Evolutionary conservation across 2,329 filamentous ascomycete genomes (phyloP).

Genomic region (Aureobasidium leucospermi): DNA sequence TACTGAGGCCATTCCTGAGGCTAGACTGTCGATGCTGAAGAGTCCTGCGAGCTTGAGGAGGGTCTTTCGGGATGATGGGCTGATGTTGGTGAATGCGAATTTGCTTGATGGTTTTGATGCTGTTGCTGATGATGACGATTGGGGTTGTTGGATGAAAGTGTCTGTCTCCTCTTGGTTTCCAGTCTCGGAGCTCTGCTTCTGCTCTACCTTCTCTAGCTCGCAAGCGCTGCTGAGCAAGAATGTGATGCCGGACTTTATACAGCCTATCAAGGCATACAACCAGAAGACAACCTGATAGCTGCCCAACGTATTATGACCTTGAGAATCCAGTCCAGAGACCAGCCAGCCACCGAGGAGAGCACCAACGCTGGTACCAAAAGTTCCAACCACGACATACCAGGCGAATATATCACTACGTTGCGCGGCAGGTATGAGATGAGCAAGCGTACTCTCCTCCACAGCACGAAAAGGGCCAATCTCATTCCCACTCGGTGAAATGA

Average conservation of each 20-base stretch:
- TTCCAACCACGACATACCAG: slow-evolving; percentile 26
- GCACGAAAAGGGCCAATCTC: slow-evolving; percentile 31
- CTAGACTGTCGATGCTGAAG: slow-evolving; percentile 62
- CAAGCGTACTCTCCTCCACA: slow-evolving; percentile 28
- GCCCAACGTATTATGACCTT: slow-evolving; percentile 31
- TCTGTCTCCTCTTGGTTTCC: slow-evolving; percentile 19
- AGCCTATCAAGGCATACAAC: slow-evolving; percentile 35
- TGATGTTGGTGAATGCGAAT: slow-evolving; percentile 47
- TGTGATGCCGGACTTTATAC: slow-evolving; percentile 32
- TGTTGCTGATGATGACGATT: neutral
- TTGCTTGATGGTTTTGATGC: slow-evolving; percentile 15
- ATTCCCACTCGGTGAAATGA: slow-evolving; percentile 28
- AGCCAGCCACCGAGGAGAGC: slow-evolving; percentile 30
- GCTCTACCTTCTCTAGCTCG: slow-evolving; percentile 25
- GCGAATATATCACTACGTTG: slow-evolving; percentile 25
- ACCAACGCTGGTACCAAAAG: slow-evolving; percentile 23
- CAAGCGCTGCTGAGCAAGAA: slow-evolving; percentile 33
- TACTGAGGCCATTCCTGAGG: slow-evolving; percentile 54
- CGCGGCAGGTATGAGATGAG: slow-evolving; percentile 23
- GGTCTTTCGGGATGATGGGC: slow-evolving; percentile 45
- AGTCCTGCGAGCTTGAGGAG: slow-evolving; percentile 58
- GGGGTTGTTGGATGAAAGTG: slow-evolving; percentile 1
- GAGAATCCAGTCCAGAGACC: slow-evolving; percentile 27
- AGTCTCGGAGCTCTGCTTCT: slow-evolving; percentile 21
- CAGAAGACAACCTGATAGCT: slow-evolving; percentile 36